Evolutionary conservation across 768 basidiomycete genomes (phyloP).

Genomic region (Lanmaoa pseudosensibilis): DNA sequence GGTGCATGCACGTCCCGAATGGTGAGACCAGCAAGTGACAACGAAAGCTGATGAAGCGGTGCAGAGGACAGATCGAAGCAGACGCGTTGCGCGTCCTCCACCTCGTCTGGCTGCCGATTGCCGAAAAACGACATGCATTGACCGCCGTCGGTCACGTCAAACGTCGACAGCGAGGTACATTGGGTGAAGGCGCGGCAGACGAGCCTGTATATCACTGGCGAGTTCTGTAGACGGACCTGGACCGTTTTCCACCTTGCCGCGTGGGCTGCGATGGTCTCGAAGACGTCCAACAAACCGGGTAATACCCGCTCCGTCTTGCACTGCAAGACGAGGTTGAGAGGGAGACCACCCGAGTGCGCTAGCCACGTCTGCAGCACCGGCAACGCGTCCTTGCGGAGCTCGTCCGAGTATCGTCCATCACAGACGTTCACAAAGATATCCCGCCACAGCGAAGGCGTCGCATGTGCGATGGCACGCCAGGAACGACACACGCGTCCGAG

Average conservation of each 20-base stretch:
- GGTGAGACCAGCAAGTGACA: constrained; percentile 23
- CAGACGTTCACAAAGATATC: constrained; percentile 22
- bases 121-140: constrained; percentile 10
- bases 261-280: constrained; percentile 17
- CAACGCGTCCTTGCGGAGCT: constrained; percentile 19
- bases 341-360: constrained; percentile 20
- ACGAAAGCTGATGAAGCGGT: constrained; percentile 13
- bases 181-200: constrained; percentile 6
- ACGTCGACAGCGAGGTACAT: constrained; percentile 17
- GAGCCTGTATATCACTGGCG: constrained; percentile 14
- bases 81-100: constrained; percentile 4
- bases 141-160: constrained; percentile 24
- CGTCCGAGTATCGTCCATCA: constrained; percentile 20
- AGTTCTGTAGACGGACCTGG: constrained; percentile 20
- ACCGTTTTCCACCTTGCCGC: constrained; percentile 23
- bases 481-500: constrained; percentile 32
- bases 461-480: constrained; percentile 26
- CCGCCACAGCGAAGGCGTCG: constrained; percentile 31
- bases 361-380: constrained; percentile 24
- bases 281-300: constrained; percentile 22
- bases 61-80: constrained; percentile 15
- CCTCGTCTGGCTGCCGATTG: background rate
- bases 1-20: constrained; percentile 14
- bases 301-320: constrained; percentile 23
- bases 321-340: constrained; percentile 18